phyloP scores from a whole-genome alignment of 139 green algal species.

The Dunaliella sp. region DNA sequence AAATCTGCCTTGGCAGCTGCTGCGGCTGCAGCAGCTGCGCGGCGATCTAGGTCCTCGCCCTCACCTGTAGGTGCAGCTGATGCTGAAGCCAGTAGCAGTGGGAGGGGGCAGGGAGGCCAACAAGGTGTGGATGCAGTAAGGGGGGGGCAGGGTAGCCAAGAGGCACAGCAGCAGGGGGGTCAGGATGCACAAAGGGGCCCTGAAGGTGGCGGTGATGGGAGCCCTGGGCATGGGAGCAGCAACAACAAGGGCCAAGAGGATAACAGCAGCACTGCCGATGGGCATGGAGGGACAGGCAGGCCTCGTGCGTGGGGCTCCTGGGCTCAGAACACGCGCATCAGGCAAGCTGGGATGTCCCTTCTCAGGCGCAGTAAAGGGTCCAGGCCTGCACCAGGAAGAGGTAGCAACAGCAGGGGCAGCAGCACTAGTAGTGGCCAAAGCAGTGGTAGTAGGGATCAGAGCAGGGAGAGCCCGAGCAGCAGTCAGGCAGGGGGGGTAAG shows the following conservation, averaged over 20 bases:
- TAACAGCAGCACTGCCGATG: too few relatives aligned
- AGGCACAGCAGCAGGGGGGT: too few relatives aligned
- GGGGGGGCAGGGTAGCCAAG: too few relatives aligned
- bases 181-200: too few relatives aligned
- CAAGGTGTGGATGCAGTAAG: too few relatives aligned
- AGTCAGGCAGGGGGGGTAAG: not conserved
- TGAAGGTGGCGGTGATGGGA: not conserved
- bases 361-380: slow-evolving; percentile 12
- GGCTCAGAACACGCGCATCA: slow-evolving; percentile 24
- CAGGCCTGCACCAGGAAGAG: not conserved
- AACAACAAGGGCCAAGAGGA: not conserved
- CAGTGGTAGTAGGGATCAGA: too few relatives aligned
- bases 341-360: slow-evolving; percentile 12
- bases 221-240: not conserved
- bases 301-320: slow-evolving; percentile 31
- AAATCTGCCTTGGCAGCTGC: not conserved
- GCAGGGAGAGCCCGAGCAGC: too few relatives aligned
- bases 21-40: not conserved
- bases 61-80: too few relatives aligned
- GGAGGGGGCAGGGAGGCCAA: too few relatives aligned
- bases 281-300: not conserved
- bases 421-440: slow-evolving; percentile 8
- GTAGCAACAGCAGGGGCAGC: not conserved
- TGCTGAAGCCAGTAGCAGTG: too few relatives aligned
- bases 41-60: not conserved